phyloP scores from a whole-genome alignment of 441 rosid species.

The Adansonia rubrostipa region DNA sequence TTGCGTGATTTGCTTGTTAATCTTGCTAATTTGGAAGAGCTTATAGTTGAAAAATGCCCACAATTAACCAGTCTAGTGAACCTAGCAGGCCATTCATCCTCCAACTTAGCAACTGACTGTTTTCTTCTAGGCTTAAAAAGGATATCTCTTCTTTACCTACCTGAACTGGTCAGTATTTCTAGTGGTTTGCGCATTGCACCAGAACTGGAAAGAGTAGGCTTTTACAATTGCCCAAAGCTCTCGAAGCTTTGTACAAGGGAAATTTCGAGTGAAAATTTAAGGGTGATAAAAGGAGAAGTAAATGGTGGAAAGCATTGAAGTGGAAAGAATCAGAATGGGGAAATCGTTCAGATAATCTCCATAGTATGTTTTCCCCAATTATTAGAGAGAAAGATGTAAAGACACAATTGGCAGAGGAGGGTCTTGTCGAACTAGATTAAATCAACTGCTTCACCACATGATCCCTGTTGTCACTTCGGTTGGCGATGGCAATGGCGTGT shows the following conservation, averaged over 20 bases:
- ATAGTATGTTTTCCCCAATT: not conserved
- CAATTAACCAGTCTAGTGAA: slow-evolving; percentile 20
- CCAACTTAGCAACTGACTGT: not conserved
- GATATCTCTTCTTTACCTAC: slow-evolving; percentile 30
- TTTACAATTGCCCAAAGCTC: slow-evolving; percentile 33
- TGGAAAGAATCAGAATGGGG: slow-evolving; percentile 20
- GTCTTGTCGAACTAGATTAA: no score
- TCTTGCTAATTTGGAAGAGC: slow-evolving; percentile 26
- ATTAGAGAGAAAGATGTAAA: slow-evolving; percentile 6
- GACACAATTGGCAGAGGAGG: not conserved
- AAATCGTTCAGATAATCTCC: slow-evolving; percentile 2
- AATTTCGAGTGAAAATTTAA: not conserved
- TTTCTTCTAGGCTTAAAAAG: slow-evolving; percentile 28
- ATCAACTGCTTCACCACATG: no score
- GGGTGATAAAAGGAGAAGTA: slow-evolving; percentile 18
- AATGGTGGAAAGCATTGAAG: slow-evolving; percentile 29
- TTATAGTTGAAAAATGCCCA: slow-evolving; percentile 30
- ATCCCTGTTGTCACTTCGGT: no score
- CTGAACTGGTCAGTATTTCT: slow-evolving; percentile 23
- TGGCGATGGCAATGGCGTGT: no score
- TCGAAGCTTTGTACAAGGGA: not conserved
- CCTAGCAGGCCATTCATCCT: not conserved
- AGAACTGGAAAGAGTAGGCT: slow-evolving; percentile 22
- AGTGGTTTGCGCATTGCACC: slow-evolving; percentile 26
- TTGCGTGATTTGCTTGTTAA: slow-evolving; percentile 11